Conservation (phyloP, 768 basidiomycete genomes). For the Coprinopsis strossmayeri region DNA sequence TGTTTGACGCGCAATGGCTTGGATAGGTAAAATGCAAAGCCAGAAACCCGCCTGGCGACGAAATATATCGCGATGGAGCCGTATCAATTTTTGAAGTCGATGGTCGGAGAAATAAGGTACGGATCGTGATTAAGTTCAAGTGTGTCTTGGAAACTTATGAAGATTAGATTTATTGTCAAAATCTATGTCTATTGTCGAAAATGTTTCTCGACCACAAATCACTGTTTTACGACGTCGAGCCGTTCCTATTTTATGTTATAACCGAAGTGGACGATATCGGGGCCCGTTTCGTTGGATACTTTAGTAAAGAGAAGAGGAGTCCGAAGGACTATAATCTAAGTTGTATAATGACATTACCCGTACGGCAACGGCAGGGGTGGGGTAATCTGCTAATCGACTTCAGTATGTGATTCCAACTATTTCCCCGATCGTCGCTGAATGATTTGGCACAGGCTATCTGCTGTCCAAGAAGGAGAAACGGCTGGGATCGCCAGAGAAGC, state of each 20-base stretch:
- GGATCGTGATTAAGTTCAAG: too few relatives aligned
- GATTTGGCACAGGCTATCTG: constrained; percentile 66
- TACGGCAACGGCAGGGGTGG: constrained; percentile 93
- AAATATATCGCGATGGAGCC: constrained; percentile 87
- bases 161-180: constrained; percentile 92
- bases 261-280: constrained; percentile 87
- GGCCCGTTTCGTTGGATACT: constrained; percentile 95
- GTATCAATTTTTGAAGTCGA: constrained; percentile 97
- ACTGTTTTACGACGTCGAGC: constrained; percentile 98
- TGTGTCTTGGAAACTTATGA: too few relatives aligned
- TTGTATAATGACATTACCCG: constrained; percentile 98
- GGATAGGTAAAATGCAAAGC: constrained; percentile 90
- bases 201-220: constrained; percentile 99
- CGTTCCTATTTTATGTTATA: constrained; percentile 98
- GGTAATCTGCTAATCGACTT: constrained; percentile 97
- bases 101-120: constrained; percentile 92
- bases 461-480: constrained; percentile 92
- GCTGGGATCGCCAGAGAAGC: constrained; percentile 91
- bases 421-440: neutral
- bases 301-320: constrained; percentile 97
- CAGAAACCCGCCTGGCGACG: constrained; percentile 94
- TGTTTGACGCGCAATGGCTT: neutral
- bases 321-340: constrained; percentile 96
- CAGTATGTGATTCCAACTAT: constrained; percentile 51
- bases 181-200: constrained; percentile 93